These are phyloP conservation scores for Deinandra increscens DNA, from an alignment of 129 eudicot species.

Conservation along the genomic window DNA sequence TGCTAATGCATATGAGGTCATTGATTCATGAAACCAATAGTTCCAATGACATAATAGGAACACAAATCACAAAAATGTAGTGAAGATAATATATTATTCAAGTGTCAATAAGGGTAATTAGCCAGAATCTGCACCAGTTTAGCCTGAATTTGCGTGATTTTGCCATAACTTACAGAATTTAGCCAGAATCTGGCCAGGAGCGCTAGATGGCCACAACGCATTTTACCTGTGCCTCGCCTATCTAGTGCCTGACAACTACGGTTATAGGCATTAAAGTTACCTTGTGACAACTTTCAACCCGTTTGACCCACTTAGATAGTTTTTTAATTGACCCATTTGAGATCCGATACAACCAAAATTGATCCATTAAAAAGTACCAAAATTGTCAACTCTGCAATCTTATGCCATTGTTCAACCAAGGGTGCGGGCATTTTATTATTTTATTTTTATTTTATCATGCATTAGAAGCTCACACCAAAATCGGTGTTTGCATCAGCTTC, in stretches of 20 bases:
- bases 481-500: conserved; percentile 61
- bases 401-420: background rate
- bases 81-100: background rate
- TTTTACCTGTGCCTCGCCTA: no score
- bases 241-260: no score
- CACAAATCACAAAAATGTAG: background rate
- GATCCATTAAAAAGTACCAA: background rate
- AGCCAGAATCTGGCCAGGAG: no score
- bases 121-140: no score
- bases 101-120: background rate
- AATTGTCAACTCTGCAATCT: background rate
- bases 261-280: background rate
- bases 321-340: background rate
- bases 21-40: background rate
- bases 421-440: background rate
- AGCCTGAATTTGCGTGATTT: no score
- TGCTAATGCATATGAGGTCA: background rate
- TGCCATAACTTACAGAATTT: no score
- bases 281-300: background rate
- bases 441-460: background rate
- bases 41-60: background rate
- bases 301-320: background rate
- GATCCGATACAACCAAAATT: background rate
- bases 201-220: no score
- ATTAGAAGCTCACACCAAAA: conserved; percentile 14